A percentile compares a stretch with the other conserved stretches of the same genome.
These are phyloP conservation scores for Cyclotella choctawhatcheeana DNA, from an alignment of 108 stramenopile genomes.

Conservation along the genomic window DNA sequence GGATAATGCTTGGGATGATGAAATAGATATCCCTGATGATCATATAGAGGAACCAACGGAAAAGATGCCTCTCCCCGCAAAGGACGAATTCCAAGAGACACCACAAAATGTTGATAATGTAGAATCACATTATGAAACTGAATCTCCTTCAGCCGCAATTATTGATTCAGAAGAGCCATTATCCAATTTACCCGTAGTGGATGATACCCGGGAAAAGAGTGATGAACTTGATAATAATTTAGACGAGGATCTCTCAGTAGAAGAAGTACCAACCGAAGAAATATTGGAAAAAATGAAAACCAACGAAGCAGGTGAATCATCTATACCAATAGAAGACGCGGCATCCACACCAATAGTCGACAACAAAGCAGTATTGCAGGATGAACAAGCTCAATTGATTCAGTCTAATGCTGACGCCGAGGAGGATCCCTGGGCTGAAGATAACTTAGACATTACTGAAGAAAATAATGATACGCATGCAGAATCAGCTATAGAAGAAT, in stretches of 20 bases:
- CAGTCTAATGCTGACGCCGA: background rate
- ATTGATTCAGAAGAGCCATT: no score
- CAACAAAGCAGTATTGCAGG: background rate
- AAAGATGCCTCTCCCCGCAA: background rate
- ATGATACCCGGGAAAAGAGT: no score
- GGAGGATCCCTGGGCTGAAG: background rate
- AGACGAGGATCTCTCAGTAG: no score
- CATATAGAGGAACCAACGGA: background rate
- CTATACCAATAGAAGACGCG: no score
- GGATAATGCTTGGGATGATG: constrained; percentile 4
- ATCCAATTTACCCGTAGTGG: no score
- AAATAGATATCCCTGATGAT: constrained; percentile 5
- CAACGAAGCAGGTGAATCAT: no score
- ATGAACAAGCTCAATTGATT: background rate
- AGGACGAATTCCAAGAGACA: background rate
- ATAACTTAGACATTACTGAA: background rate
- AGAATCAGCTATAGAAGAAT: background rate
- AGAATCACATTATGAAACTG: no score
- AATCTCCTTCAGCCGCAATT: no score
- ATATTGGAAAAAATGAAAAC: no score
- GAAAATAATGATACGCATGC: background rate
- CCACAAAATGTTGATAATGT: background rate
- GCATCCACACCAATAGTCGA: background rate
- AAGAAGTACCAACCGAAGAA: no score
- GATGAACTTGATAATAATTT: no score